These are phyloP conservation scores for Silene noctiflora DNA, from an alignment of 179 eudicot genomes.

Conservation along the genomic window DNA sequence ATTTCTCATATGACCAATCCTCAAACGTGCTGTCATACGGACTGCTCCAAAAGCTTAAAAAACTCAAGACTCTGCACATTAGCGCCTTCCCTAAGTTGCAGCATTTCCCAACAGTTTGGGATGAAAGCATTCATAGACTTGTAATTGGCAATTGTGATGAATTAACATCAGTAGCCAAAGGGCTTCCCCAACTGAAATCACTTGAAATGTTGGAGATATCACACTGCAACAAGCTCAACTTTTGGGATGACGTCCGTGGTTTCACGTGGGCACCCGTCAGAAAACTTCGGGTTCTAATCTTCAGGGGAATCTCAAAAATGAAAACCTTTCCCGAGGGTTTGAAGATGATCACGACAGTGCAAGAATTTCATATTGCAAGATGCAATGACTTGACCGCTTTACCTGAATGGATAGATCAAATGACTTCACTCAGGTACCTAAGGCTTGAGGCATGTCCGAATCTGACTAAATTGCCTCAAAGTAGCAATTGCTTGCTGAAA, in stretches of 20 bases:
- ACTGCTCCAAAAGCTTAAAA: slow-evolving; percentile 5
- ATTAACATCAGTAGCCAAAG: slow-evolving; percentile 6
- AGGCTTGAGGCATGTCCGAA: slow-evolving; percentile 11
- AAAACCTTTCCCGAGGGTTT: not conserved
- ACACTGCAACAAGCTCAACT: slow-evolving; percentile 13
- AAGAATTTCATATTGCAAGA: not conserved
- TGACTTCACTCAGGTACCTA: slow-evolving; percentile 8
- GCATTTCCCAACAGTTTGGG: slow-evolving; percentile 14
- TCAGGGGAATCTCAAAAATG: slow-evolving; percentile 18
- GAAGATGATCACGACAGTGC: not conserved
- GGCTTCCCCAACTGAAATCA: not conserved
- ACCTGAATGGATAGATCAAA: slow-evolving; percentile 15
- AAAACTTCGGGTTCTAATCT: not conserved
- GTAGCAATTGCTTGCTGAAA: not conserved
- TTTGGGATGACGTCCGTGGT: slow-evolving; percentile 8
- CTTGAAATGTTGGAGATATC: slow-evolving; percentile 12
- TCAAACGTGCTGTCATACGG: not conserved
- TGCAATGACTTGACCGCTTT: slow-evolving; percentile 1
- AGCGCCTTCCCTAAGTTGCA: slow-evolving; percentile 6
- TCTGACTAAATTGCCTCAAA: not conserved
- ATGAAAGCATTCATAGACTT: slow-evolving; percentile 8
- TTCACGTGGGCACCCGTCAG: slow-evolving; percentile 3
- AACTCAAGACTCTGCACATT: slow-evolving; percentile 7
- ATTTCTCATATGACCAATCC: slow-evolving; percentile 7
- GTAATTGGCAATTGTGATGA: slow-evolving; percentile 14